Evolutionary conservation across 2,329 filamentous ascomycete species (phyloP).

Genomic region (Allantophomopsis cytisporea): DNA sequence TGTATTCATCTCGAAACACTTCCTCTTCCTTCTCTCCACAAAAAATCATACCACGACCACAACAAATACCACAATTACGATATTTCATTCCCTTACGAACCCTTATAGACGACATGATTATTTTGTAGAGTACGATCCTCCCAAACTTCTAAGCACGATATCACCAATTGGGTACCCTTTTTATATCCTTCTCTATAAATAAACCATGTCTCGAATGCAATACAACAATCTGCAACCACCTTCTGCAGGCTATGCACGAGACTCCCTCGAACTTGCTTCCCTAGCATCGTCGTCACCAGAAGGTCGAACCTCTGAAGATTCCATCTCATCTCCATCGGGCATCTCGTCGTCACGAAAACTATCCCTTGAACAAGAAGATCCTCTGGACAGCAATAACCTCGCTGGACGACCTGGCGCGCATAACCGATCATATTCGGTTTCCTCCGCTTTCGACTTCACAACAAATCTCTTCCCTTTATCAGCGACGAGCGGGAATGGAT

Average conservation of each 20-base stretch:
- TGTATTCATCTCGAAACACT: no score
- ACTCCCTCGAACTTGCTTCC: constrained; percentile 93
- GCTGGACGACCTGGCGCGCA: constrained; percentile 26
- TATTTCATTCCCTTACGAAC: no score
- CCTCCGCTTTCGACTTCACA: constrained; percentile 92
- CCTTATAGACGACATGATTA: no score
- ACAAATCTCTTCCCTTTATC: constrained; percentile 85
- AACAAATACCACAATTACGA: no score
- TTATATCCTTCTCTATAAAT: not conserved
- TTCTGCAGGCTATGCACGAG: constrained; percentile 35
- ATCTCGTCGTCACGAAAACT: constrained; percentile 84
- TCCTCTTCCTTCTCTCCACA: no score
- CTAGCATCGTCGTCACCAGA: constrained; percentile 71
- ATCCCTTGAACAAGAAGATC: constrained; percentile 79
- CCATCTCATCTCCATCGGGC: constrained; percentile 69
- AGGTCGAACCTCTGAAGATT: constrained; percentile 43
- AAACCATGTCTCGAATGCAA: not conserved
- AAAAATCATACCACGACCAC: no score
- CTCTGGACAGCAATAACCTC: constrained; percentile 49
- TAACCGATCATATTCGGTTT: constrained; percentile 71
- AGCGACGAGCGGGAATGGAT: constrained; percentile 62
- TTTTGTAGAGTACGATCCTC: no score
- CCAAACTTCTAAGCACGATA: no score
- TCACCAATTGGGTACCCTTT: no score
- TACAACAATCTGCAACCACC: constrained; percentile 1